Base-by-base conservation (phyloP, 768 basidiomycete species). In the Macrolepiota fuliginosa region DNA sequence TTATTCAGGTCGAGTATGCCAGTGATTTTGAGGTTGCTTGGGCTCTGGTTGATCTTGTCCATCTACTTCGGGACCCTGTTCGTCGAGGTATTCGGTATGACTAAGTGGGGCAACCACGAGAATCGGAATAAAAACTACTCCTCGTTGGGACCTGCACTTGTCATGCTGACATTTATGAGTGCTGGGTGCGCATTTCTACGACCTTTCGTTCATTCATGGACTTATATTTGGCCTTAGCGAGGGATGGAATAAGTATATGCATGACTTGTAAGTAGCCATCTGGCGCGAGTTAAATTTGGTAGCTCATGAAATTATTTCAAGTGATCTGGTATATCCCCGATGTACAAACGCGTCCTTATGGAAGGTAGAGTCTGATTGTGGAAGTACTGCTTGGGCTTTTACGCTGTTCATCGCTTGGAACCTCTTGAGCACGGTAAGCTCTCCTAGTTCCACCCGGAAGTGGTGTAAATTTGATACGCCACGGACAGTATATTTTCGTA, bases 171-270 rank as follows among this genome's bases (percentile, higher is more conserved):
- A 1, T 94, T 97, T 74, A 93, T 94, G 84, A 95, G 90, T 63
- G 91, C 92, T 35, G 96, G 95, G 94, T 96, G 71, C 65, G 85
- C 65, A n/a, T 63, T 35, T 35, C 39, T 24, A 50, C 40, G 9
- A 47, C 37, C 47, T 51, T 52, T 56, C n/a, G 39, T 19, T 52
- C 47, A 42, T 25, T 61, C 52, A 54, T 54, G 50, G 70, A 36
- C 61, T 65, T 29, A 66, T 53, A 50, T 50, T 57, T 32, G 17
- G 15, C 56, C 64, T 5, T 65, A 95, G 95, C 9, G 96, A 98
- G 72, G 93, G 88, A 0, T 98, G 96, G 96, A 98, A 98, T 71
- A 86, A 89, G 67, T 97, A 89, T 72, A 98, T 98, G 96, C 96
- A 98, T 71, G 92, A 98, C 74, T 96, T 87, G 92, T 95, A 71